phyloP scores from a whole-genome alignment of 768 basidiomycete genomes.

The Pleurotus pulmonarius region DNA sequence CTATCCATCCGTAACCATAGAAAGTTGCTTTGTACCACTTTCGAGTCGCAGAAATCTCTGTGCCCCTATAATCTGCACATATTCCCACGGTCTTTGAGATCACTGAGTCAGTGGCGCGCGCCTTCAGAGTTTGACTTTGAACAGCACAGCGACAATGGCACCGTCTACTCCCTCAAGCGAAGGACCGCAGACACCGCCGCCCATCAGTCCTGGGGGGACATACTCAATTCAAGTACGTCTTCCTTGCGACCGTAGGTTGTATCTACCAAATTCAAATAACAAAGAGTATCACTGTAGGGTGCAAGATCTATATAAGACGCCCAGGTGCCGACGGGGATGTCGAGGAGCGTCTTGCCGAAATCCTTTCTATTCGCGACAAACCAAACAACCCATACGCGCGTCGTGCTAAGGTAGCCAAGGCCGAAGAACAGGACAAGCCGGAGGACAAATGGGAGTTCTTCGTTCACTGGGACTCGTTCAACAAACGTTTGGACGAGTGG shows the following conservation, averaged over 20 bases:
- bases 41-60: neutral
- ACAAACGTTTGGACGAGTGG: conserved; percentile 99
- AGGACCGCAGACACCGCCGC: conserved; percentile 45
- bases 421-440: conserved; percentile 49
- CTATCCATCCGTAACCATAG: too few relatives aligned
- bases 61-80: neutral
- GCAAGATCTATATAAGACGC: conserved; percentile 91
- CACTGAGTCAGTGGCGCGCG: neutral
- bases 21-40: neutral
- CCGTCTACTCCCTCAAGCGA: conserved; percentile 37
- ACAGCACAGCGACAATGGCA: conserved; percentile 13
- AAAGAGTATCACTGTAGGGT: conserved; percentile 87
- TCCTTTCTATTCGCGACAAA: conserved; percentile 91
- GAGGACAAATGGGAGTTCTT: conserved; percentile 92
- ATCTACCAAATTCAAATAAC: conserved; percentile 27
- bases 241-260: conserved; percentile 12
- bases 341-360: conserved; percentile 93
- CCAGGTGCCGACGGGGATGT: conserved; percentile 66
- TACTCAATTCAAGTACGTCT: conserved; percentile 69
- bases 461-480: conserved; percentile 98
- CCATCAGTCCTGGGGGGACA: conserved; percentile 69
- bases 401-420: conserved; percentile 15
- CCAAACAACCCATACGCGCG: conserved; percentile 59
- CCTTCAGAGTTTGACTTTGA: neutral
- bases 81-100: neutral